A percentile compares a stretch with the other conserved stretches of the same genome.
These are phyloP conservation scores for Eimeria tenella DNA, from an alignment of 169 alveolate genomes.

Conservation along the genomic window DNA sequence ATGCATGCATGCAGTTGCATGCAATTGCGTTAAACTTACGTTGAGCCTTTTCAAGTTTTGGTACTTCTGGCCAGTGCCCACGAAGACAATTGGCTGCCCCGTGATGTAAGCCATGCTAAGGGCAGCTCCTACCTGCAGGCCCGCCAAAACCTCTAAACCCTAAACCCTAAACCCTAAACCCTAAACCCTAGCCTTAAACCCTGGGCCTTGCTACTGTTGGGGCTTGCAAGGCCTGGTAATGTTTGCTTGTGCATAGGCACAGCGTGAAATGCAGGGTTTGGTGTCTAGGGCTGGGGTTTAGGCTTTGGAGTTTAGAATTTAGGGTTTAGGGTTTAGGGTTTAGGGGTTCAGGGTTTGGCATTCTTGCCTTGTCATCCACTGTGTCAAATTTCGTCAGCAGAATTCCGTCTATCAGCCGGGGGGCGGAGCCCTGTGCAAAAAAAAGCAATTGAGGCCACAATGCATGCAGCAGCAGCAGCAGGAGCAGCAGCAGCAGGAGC, in stretches of 20 bases:
- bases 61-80: conserved; percentile 99
- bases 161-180: background rate
- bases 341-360: background rate
- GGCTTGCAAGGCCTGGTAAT: background rate
- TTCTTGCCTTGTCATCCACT: conserved; percentile 74
- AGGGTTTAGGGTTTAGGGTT: conserved; percentile 15
- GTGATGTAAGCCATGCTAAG: conserved; percentile 99
- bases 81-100: conserved; percentile 99
- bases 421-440: conserved; percentile 80
- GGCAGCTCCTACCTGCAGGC: conserved; percentile 97
- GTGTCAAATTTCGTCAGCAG: conserved; percentile 99
- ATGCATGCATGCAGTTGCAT: no score
- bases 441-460: background rate
- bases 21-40: conserved; percentile 35
- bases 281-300: no score
- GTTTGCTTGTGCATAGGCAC: conserved; percentile 32
- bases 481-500: background rate
- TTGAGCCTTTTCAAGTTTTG: conserved; percentile 96
- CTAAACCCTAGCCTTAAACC: background rate
- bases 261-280: no score
- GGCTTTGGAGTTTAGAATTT: background rate
- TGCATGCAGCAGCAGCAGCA: background rate
- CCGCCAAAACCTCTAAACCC: background rate
- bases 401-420: conserved; percentile 99
- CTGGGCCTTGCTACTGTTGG: background rate